phyloP scores from a whole-genome alignment of 2,329 filamentous ascomycete species.

The Xylaria digitata region DNA sequence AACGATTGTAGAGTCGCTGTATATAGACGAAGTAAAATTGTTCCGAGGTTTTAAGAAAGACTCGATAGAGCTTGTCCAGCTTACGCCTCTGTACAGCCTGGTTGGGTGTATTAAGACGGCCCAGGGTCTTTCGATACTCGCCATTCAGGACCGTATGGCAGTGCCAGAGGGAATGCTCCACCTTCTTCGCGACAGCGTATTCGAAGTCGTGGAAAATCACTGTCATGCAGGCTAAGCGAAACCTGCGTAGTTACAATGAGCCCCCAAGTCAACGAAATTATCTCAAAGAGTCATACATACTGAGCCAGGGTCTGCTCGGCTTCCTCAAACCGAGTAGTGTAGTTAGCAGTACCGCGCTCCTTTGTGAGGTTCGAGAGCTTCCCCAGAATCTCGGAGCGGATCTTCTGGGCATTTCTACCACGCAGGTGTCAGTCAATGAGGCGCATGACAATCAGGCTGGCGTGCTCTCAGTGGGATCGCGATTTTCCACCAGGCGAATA shows the following conservation, averaged over 20 bases:
- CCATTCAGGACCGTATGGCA: constrained; percentile 81
- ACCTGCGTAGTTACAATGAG: constrained; percentile 57
- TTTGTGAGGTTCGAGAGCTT: constrained; percentile 47
- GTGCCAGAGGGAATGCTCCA: constrained; percentile 81
- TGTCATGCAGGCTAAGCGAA: constrained; percentile 77
- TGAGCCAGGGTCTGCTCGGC: constrained; percentile 49
- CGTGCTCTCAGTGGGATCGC: not conserved
- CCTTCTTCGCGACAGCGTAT: constrained; percentile 69
- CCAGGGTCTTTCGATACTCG: constrained; percentile 78
- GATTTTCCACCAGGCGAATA: constrained; percentile 19
- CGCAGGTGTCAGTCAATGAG: constrained; percentile 37
- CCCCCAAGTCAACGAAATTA: constrained; percentile 29
- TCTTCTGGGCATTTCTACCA: constrained; percentile 46
- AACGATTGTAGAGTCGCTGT: constrained; percentile 75
- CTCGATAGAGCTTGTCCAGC: constrained; percentile 81
- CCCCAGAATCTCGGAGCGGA: constrained; percentile 44
- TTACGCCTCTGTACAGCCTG: constrained; percentile 76
- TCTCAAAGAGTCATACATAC: constrained; percentile 43
- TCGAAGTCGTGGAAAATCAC: constrained; percentile 79
- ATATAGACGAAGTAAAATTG: constrained; percentile 90
- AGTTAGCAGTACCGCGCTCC: constrained; percentile 46
- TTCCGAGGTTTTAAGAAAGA: constrained; percentile 88
- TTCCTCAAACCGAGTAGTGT: constrained; percentile 49
- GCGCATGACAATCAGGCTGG: constrained; percentile 1
- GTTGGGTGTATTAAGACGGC: constrained; percentile 63